A percentile compares a stretch with the other conserved stretches of the same genome.
phyloP scores from a whole-genome alignment of 208 protist species.

The Borovskyia barvae region DNA sequence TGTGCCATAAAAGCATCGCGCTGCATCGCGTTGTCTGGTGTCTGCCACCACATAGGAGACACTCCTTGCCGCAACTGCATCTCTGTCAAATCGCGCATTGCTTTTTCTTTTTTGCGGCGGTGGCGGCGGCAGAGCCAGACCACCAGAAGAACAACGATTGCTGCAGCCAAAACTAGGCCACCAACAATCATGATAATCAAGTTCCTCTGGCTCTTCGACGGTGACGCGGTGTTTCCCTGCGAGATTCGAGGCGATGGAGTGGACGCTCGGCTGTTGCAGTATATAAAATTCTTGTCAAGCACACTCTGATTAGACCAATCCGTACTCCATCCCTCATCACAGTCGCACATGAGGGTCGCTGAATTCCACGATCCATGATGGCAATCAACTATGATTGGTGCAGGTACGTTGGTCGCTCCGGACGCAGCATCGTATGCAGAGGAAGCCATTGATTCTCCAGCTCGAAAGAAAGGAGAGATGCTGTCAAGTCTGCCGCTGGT shows the following conservation, averaged over 20 bases:
- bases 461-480: too few species aligned
- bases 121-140: constrained; percentile 12
- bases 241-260: constrained; percentile 8
- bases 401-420: not conserved
- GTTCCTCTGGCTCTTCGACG: not conserved
- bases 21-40: too few species aligned
- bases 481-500: too few species aligned
- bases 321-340: constrained; percentile 19
- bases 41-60: too few species aligned
- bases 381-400: constrained; percentile 4
- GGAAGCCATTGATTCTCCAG: constrained; percentile 1
- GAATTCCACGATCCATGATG: constrained; percentile 23
- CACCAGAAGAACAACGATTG: not conserved
- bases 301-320: constrained; percentile 19
- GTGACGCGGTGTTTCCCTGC: not conserved
- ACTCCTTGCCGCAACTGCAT: constrained; percentile 1
- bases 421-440: not conserved
- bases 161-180: not conserved
- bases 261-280: constrained; percentile 23
- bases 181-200: constrained; percentile 3
- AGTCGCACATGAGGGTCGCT: constrained; percentile 14
- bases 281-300: constrained; percentile 7
- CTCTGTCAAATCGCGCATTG: constrained; percentile 4
- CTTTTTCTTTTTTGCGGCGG: not conserved
- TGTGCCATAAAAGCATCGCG: too few species aligned